Percentiles rank a stretch among this genome's conserved stretches.
phyloP scores from a whole-genome alignment of 306 rosid species.

The Cicer chorassanicum region DNA sequence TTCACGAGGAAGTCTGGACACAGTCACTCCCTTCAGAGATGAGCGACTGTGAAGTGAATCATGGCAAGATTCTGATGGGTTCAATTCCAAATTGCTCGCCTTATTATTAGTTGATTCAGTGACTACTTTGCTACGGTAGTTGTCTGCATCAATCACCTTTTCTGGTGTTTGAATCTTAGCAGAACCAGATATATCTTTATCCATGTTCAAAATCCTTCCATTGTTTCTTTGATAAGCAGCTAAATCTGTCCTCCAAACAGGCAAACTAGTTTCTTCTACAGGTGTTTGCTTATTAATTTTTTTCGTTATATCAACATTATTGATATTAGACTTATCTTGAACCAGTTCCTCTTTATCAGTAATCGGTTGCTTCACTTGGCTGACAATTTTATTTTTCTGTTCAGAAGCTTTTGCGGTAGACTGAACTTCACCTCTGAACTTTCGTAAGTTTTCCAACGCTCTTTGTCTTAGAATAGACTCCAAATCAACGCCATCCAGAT shows the following conservation, averaged over 20 bases:
- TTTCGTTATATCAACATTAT: constrained; percentile 43
- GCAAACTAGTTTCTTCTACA: constrained; percentile 44
- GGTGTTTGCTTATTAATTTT: constrained; percentile 45
- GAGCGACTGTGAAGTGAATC: constrained; percentile 30
- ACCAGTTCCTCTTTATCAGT: constrained; percentile 45
- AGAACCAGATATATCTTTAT: constrained; percentile 45
- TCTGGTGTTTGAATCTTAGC: constrained; percentile 47
- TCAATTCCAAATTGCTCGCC: constrained; percentile 42
- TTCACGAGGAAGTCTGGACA: constrained; percentile 39
- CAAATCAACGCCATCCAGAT: constrained; percentile 56
- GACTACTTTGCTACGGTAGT: constrained; percentile 37
- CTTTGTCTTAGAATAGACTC: constrained; percentile 76
- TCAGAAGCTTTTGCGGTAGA: constrained; percentile 46
- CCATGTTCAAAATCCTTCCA: constrained; percentile 41
- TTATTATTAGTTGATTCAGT: constrained; percentile 26
- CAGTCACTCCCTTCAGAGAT: constrained; percentile 36
- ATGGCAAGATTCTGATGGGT: constrained; percentile 37
- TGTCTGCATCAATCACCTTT: constrained; percentile 51
- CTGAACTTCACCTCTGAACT: constrained; percentile 56
- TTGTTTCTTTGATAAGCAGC: constrained; percentile 37
- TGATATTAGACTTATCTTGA: constrained; percentile 49
- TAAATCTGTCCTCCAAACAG: constrained; percentile 46
- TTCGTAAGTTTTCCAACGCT: constrained; percentile 86
- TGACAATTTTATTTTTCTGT: constrained; percentile 49
- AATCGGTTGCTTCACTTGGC: constrained; percentile 51